Conservation (phyloP, 768 basidiomycete species). For the Panus rudis region DNA sequence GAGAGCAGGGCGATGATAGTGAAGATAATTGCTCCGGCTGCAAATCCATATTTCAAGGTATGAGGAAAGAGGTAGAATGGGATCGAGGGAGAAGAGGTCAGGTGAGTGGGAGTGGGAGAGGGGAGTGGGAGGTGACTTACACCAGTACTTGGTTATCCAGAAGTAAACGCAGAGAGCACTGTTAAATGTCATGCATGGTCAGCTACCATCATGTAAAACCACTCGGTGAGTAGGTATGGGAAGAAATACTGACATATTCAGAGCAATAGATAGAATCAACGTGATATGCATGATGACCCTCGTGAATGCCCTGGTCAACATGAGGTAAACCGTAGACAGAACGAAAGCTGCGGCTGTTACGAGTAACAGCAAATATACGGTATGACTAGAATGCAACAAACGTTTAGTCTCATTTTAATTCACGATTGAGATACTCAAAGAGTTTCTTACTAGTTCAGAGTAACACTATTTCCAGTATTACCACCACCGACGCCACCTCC, state of each 20-base stretch:
- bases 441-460: slow-evolving; percentile 64
- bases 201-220: slow-evolving; percentile 2
- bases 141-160: slow-evolving; percentile 65
- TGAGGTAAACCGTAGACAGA: slow-evolving; percentile 59
- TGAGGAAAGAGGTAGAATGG: not conserved
- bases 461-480: slow-evolving; percentile 47
- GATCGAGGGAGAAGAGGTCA: not conserved
- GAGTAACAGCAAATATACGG: slow-evolving; percentile 70
- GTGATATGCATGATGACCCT: slow-evolving; percentile 73
- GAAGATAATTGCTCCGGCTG: slow-evolving; percentile 81
- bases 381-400: slow-evolving; percentile 39
- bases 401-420: not conserved
- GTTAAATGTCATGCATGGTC: too few relatives aligned
- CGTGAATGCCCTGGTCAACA: slow-evolving; percentile 68
- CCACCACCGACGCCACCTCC: slow-evolving; percentile 62
- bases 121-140: slow-evolving; percentile 30
- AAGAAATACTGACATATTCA: slow-evolving; percentile 56
- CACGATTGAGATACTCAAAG: not conserved
- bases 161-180: slow-evolving; percentile 73
- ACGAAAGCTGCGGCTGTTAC: slow-evolving; percentile 63
- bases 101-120: not conserved
- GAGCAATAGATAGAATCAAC: slow-evolving; percentile 49
- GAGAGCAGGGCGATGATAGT: slow-evolving; percentile 74
- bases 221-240: not conserved
- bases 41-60: slow-evolving; percentile 1